Conservation (phyloP, 345 rosid species). For the sweet orange (Citrus sinensis) region DNA sequence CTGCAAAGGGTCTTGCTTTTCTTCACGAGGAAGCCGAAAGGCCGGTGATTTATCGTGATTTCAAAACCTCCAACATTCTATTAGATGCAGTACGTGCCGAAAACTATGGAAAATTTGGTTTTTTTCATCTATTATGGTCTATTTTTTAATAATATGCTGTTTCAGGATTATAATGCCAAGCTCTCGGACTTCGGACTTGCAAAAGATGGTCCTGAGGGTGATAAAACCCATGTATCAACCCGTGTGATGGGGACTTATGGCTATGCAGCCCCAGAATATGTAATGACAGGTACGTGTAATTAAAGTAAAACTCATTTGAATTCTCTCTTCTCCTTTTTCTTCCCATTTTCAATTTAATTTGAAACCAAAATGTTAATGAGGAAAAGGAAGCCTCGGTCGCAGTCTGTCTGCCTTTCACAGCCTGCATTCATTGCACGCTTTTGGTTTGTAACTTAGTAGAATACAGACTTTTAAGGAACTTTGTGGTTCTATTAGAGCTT, state of each 20-base stretch:
- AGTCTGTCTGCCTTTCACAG: background rate
- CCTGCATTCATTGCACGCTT: background rate
- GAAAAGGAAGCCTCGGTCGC: background rate
- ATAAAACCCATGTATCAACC: slow-evolving; percentile 96
- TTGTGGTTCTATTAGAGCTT: background rate
- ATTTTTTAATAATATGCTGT: slow-evolving; percentile 22
- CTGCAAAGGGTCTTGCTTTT: slow-evolving; percentile 95
- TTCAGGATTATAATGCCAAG: slow-evolving; percentile 92
- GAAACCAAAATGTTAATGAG: background rate
- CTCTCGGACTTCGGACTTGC: slow-evolving; percentile 98
- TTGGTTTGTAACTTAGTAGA: background rate
- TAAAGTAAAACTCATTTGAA: slow-evolving; percentile 1
- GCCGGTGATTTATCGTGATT: slow-evolving; percentile 95
- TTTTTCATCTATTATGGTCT: slow-evolving; percentile 1
- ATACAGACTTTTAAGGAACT: background rate
- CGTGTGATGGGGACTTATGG: slow-evolving; percentile 99
- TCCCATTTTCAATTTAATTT: background rate
- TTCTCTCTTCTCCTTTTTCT: background rate
- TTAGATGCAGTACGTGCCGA: slow-evolving; percentile 68
- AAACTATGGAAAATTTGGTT: background rate
- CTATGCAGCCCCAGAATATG: slow-evolving; percentile 98
- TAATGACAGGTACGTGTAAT: slow-evolving; percentile 80
- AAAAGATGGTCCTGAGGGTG: slow-evolving; percentile 98
- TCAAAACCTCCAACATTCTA: slow-evolving; percentile 92
- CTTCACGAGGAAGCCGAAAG: slow-evolving; percentile 97